Percentiles rank a stretch among this genome's conserved stretches.
These are phyloP conservation scores for Colletotrichum caudatum DNA, from an alignment of 2,329 filamentous ascomycete genomes.

Conservation along the genomic window DNA sequence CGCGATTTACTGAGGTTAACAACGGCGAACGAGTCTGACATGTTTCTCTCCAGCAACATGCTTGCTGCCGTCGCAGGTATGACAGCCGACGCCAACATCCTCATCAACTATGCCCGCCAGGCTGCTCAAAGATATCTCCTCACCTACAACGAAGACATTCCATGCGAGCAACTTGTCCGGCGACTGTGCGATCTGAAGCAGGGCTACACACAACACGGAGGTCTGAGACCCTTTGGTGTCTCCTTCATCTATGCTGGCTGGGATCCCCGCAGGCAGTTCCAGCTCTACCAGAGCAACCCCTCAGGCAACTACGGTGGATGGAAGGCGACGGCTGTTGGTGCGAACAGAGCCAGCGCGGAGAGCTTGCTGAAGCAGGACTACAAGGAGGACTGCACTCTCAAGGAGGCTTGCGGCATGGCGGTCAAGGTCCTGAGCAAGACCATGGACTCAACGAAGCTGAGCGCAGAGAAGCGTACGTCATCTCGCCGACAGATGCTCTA, in stretches of 20 bases:
- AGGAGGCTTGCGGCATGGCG: conserved; percentile 96
- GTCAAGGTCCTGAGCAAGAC: conserved; percentile 99
- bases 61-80: conserved; percentile 99
- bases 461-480: conserved; percentile 96
- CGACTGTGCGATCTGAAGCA: conserved; percentile 98
- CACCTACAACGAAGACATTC: conserved; percentile 99
- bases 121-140: conserved; percentile 96
- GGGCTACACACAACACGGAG: conserved; percentile 98
- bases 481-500: not conserved
- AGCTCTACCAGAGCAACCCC: conserved; percentile 98
- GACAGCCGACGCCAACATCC: conserved; percentile 99
- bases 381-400: conserved; percentile 96
- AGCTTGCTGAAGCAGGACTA: conserved; percentile 99
- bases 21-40: not conserved
- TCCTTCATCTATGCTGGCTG: conserved; percentile 99
- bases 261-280: conserved; percentile 95
- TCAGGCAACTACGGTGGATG: conserved; percentile 99
- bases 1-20: conserved; percentile 48
- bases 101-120: conserved; percentile 99
- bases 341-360: conserved; percentile 97
- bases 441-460: conserved; percentile 99
- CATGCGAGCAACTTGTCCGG: conserved; percentile 97
- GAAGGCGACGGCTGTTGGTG: conserved; percentile 98
- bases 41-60: conserved; percentile 84
- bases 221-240: conserved; percentile 96